These are phyloP conservation scores for Solanum virginianum DNA, from an alignment of 257 asterid genomes.

Conservation along the genomic window DNA sequence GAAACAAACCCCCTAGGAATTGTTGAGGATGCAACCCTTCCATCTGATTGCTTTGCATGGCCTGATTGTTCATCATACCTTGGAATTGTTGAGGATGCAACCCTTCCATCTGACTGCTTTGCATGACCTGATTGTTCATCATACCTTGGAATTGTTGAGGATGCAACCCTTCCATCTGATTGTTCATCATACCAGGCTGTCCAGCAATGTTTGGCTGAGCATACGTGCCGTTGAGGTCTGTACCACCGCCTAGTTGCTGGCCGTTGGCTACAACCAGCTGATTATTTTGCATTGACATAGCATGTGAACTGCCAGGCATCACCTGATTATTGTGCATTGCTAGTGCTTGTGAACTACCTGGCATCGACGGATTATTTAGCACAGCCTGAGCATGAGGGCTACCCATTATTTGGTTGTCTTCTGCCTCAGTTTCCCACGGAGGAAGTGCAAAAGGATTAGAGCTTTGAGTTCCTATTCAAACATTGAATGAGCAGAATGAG, in stretches of 20 bases:
- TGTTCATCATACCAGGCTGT: constrained; percentile 29
- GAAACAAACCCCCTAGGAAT: constrained; percentile 36
- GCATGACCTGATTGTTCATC: constrained; percentile 23
- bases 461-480: constrained; percentile 34
- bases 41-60: constrained; percentile 21
- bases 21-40: constrained; percentile 29
- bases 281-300: constrained; percentile 5
- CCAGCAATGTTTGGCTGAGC: constrained; percentile 23
- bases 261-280: constrained; percentile 15
- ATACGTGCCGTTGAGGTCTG: constrained; percentile 31
- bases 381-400: not conserved
- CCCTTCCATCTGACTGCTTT: constrained; percentile 21
- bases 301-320: not conserved
- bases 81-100: constrained; percentile 26
- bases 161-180: constrained; percentile 25
- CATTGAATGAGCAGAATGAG: not conserved
- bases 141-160: constrained; percentile 15
- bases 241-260: constrained; percentile 19
- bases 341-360: not conserved
- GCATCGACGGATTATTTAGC: not conserved
- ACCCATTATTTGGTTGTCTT: constrained; percentile 21
- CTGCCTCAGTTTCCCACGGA: constrained; percentile 79
- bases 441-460: constrained; percentile 66
- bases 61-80: constrained; percentile 24
- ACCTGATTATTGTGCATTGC: not conserved